Conservation (phyloP, 192 early-diverging fungal genomes). For the Coemansia sp. region DNA sequence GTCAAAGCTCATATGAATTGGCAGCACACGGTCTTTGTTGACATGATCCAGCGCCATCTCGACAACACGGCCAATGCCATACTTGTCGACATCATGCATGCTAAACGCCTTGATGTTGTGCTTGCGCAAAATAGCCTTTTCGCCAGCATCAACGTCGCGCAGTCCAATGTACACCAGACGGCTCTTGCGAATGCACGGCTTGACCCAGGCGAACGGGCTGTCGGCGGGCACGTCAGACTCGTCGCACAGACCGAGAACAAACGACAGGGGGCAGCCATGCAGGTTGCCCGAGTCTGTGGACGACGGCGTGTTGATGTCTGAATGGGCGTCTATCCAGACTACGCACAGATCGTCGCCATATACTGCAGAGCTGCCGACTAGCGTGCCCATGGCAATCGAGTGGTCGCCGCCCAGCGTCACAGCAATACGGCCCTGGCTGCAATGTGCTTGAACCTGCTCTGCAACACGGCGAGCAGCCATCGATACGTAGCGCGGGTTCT, state of each 20-base stretch:
- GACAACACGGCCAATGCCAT: constrained; percentile 89
- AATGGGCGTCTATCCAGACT: constrained; percentile 95
- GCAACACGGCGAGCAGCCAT: constrained; percentile 69
- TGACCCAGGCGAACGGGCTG: constrained; percentile 75
- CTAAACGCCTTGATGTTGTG: constrained; percentile 89
- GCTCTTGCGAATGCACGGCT: constrained; percentile 68
- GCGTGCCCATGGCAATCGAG: constrained; percentile 88
- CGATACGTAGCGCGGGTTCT: constrained; percentile 83
- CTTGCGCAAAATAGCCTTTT: constrained; percentile 81
- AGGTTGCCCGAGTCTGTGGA: constrained; percentile 88
- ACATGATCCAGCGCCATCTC: constrained; percentile 92
- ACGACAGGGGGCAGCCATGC: constrained; percentile 93
- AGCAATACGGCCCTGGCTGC: constrained; percentile 71
- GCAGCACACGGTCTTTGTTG: constrained; percentile 66
- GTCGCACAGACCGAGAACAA: constrained; percentile 79
- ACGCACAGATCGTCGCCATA: constrained; percentile 79
- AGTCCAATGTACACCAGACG: constrained; percentile 94
- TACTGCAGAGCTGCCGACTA: constrained; percentile 73
- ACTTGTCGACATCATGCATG: constrained; percentile 94
- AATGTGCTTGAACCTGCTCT: constrained; percentile 62
- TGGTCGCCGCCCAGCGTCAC: constrained; percentile 96
- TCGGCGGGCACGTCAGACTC: constrained; percentile 32
- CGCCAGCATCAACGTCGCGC: constrained; percentile 86
- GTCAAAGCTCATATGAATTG: constrained; percentile 90
- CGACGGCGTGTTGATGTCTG: constrained; percentile 91